These are phyloP conservation scores for Micromonas pusilla DNA, from an alignment of 139 green algal genomes.

Conservation along the genomic window DNA sequence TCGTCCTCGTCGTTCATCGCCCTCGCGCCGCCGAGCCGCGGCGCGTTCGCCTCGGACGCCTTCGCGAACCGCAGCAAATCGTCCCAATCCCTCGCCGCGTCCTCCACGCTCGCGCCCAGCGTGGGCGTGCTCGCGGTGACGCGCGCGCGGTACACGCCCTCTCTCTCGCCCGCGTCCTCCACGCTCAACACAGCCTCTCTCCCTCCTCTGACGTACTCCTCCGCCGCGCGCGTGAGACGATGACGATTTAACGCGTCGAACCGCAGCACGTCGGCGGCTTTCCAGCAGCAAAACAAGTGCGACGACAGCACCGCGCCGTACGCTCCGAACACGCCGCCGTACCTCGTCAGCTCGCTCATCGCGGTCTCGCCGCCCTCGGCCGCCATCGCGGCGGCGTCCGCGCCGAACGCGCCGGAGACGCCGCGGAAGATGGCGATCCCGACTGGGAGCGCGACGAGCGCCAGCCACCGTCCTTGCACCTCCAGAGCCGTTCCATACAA, in stretches of 20 bases:
- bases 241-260: constrained; percentile 22
- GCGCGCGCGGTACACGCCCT: constrained; percentile 8
- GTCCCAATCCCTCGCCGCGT: neutral
- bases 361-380: neutral
- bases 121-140: neutral
- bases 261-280: constrained; percentile 7
- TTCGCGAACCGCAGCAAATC: neutral
- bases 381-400: neutral
- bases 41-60: neutral
- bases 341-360: neutral
- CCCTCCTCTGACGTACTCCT: neutral
- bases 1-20: neutral
- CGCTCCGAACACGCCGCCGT: neutral
- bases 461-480: constrained; percentile 30
- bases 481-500: no score
- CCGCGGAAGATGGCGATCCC: constrained; percentile 27
- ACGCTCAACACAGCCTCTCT: neutral
- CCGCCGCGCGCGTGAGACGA: neutral
- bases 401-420: neutral
- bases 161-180: neutral
- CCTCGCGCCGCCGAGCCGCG: neutral
- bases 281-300: constrained; percentile 21
- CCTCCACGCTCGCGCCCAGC: neutral
- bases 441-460: constrained; percentile 22
- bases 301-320: constrained; percentile 24